Evolutionary conservation across 2,329 filamentous ascomycete species (phyloP).

Genomic region (Colletotrichum navitas): DNA sequence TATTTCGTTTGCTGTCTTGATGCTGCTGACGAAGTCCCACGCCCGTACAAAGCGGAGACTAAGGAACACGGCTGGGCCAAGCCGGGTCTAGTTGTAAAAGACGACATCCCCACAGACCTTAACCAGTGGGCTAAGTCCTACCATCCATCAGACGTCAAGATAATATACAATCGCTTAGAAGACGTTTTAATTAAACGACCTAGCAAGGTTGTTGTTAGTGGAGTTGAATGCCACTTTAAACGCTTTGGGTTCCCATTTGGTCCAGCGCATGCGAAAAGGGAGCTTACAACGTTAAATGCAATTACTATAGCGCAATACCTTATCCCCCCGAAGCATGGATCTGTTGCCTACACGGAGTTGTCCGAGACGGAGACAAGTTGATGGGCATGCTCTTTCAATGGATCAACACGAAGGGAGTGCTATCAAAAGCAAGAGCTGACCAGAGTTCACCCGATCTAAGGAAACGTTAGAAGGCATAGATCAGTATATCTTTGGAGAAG

Average conservation of each 20-base stretch:
- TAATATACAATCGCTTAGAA: conserved; percentile 41
- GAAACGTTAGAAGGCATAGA: conserved; percentile 43
- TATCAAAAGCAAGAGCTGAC: conserved; percentile 16
- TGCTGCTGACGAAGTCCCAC: conserved; percentile 43
- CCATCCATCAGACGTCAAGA: conserved; percentile 41
- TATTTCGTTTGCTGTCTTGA: conserved; percentile 43
- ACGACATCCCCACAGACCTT: conserved; percentile 43
- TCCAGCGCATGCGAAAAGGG: conserved; percentile 32
- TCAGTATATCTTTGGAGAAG: conserved; percentile 37
- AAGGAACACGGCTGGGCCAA: neutral
- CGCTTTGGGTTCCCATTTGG: conserved; percentile 9
- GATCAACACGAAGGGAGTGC: conserved; percentile 18
- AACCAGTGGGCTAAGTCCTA: conserved; percentile 45
- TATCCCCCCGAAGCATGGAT: conserved; percentile 37
- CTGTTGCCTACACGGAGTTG: conserved; percentile 43
- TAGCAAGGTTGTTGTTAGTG: conserved; percentile 43
- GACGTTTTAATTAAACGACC: conserved; percentile 45
- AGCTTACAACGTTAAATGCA: conserved; percentile 41
- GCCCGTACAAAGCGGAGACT: conserved; percentile 9
- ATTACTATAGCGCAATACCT: conserved; percentile 39
- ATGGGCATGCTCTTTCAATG: conserved; percentile 18
- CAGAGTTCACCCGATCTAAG: conserved; percentile 31
- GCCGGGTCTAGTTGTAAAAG: conserved; percentile 21
- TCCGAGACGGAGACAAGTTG: conserved; percentile 24
- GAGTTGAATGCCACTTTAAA: conserved; percentile 45